Percentiles rank a stretch among this genome's conserved stretches.
Conservation (phyloP, 2,329 filamentous ascomycete genomes). For the Lojkania enalia region DNA sequence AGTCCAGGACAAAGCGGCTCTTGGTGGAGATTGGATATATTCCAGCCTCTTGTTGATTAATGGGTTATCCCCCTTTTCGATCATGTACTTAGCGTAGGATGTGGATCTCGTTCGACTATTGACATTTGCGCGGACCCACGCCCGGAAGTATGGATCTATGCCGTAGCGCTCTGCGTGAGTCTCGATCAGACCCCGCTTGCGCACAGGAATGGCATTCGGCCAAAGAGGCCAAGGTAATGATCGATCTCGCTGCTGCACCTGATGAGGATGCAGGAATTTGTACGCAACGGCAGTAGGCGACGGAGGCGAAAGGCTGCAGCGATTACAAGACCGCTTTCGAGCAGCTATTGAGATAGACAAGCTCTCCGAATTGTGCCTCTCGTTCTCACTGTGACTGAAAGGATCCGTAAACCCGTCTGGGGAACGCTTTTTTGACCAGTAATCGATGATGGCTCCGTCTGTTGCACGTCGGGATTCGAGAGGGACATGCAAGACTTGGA, state of each 20-base stretch:
- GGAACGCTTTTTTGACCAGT: background rate
- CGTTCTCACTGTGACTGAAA: slow-evolving; percentile 9
- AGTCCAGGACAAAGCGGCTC: slow-evolving; percentile 4
- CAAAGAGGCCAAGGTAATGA: slow-evolving; percentile 26
- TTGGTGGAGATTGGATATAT: slow-evolving; percentile 16
- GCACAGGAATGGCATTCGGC: slow-evolving; percentile 29
- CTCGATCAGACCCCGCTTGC: slow-evolving; percentile 23
- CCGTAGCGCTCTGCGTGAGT: slow-evolving; percentile 26
- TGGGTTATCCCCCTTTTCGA: slow-evolving; percentile 27
- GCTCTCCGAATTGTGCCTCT: background rate
- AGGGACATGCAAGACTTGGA: slow-evolving; percentile 25
- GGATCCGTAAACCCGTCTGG: slow-evolving; percentile 20
- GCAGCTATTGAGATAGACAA: background rate
- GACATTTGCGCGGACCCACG: slow-evolving; percentile 29
- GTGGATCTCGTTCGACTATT: slow-evolving; percentile 24
- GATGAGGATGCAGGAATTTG: slow-evolving; percentile 15
- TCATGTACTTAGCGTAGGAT: slow-evolving; percentile 30
- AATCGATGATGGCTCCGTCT: background rate
- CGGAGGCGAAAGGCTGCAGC: slow-evolving; percentile 10
- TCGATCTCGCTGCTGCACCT: slow-evolving; percentile 18
- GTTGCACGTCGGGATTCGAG: slow-evolving; percentile 6
- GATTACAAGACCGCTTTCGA: slow-evolving; percentile 5
- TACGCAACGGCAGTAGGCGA: background rate
- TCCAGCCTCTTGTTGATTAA: slow-evolving; percentile 27
- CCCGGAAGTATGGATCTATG: slow-evolving; percentile 29